A percentile compares a stretch with the other conserved stretches of the same genome.
phyloP scores from a whole-genome alignment of 1,284 basidiomycete genomes.

The Trametes pubescens region DNA sequence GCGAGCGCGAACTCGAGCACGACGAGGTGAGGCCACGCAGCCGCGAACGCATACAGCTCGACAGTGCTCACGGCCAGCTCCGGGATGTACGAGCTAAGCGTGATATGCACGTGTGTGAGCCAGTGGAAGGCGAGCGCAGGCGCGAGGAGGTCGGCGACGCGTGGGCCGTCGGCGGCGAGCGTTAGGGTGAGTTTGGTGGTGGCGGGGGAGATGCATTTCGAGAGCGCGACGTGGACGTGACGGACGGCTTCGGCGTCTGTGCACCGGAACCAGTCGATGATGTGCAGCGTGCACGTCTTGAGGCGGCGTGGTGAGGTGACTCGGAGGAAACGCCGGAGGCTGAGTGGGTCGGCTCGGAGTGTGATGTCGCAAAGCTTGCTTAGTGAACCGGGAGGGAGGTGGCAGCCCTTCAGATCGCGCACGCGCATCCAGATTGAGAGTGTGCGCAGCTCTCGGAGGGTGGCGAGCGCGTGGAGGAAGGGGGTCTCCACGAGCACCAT shows the following conservation, averaged over 20 bases:
- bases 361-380: background rate
- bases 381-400: background rate
- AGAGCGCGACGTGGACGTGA: background rate
- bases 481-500: background rate
- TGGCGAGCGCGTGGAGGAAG: background rate
- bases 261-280: constrained; percentile 5
- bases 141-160: background rate
- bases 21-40: constrained; percentile 1
- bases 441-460: background rate
- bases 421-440: background rate
- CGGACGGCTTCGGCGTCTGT: background rate
- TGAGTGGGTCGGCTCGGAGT: background rate
- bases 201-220: background rate
- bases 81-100: background rate
- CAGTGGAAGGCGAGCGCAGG: background rate
- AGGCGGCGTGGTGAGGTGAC: background rate
- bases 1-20: background rate
- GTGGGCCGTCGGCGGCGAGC: background rate
- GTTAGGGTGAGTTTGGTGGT: background rate
- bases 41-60: background rate
- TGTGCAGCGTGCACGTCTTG: background rate
- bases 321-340: background rate
- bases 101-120: constrained; percentile 1
- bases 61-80: background rate
- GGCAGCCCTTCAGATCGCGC: too few relatives aligned